These are phyloP conservation scores for Hippophae gyantsensis DNA, from an alignment of 306 rosid genomes.

Conservation along the genomic window DNA sequence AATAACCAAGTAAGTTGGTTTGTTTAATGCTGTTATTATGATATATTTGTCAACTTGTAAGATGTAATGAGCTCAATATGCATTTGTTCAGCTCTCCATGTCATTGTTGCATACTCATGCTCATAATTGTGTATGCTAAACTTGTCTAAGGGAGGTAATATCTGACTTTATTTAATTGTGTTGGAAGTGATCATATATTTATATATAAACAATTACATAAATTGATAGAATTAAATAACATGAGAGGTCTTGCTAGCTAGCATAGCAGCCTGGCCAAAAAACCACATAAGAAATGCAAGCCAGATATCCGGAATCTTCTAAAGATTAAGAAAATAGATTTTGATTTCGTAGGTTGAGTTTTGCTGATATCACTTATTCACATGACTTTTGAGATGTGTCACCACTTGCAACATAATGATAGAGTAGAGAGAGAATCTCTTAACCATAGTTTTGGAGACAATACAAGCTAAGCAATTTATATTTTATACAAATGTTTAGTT, in stretches of 20 bases:
- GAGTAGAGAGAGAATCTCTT: background rate
- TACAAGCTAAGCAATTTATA: slow-evolving; percentile 13
- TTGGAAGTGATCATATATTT: too few relatives aligned
- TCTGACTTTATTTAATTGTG: too few relatives aligned
- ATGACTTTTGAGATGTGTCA: background rate
- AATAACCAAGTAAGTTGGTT: slow-evolving; percentile 19
- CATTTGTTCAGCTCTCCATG: background rate
- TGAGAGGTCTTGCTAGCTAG: too few relatives aligned
- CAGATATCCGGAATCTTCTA: too few relatives aligned
- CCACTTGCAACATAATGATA: slow-evolving; percentile 1
- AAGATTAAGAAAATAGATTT: background rate
- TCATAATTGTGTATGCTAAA: too few relatives aligned
- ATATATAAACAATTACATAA: too few relatives aligned
- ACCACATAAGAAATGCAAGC: too few relatives aligned
- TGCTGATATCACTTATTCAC: slow-evolving; percentile 12
- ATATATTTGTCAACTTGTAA: slow-evolving; percentile 7
- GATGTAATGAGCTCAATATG: background rate
- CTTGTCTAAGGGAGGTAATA: too few relatives aligned
- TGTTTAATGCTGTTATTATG: slow-evolving; percentile 29
- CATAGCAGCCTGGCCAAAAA: too few relatives aligned
- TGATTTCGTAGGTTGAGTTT: background rate
- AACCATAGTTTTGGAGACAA: background rate
- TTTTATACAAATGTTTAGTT: background rate
- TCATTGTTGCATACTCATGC: too few relatives aligned
- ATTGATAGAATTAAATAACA: too few relatives aligned